Base-by-base conservation (phyloP, 2,329 filamentous ascomycete species). In the Scedosporium dehoogii region DNA sequence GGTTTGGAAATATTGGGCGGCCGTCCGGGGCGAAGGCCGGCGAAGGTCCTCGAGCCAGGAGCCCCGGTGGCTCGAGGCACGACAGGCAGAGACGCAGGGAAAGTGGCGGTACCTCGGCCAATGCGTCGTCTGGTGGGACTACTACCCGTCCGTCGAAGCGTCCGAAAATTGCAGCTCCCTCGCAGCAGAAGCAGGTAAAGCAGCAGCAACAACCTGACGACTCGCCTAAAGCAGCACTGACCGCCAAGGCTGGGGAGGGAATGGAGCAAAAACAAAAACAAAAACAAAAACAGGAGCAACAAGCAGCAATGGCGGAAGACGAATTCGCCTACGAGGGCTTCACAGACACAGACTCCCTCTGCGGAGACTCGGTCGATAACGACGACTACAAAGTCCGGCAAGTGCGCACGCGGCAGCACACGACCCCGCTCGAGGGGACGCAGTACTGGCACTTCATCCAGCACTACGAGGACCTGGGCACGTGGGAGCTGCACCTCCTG, bases 1-100 rank as follows among this genome's bases (percentile, higher is more conserved):
- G 83, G 0, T 83, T 79, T 64, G 80, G 81, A 58, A 84, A 81
- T 65, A 84, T 85, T 6, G 83, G 83, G 6, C 75, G 83, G 0
- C 83, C 83, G 0, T 81, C 80, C 48, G 77, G 76, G 9, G 3
- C 75, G 77, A 61, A 65, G 79, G 75, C 64, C 73, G 74, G 21
- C 59, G 63, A 9, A 68, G 68, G 3, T 63, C 65, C 29, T 6
- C n/a, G 18, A 1, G 38, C 16, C 14, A 46, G 18, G 42, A 51
- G 42, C 29, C 21, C n/a, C 14, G 33, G 29, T 6, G 29, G 33
- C 6, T 38, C 33, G 33, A 61, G 41, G 23, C 16, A 3, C 16
- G 56, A 58, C 25, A 27, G 53, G 42, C 44, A 58, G 55, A 27
- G 53, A n/a, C 44, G 42, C 5, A 58, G 29, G 53, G 33, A 25